A percentile compares a stretch with the other conserved stretches of the same genome.
These are phyloP conservation scores for Paraconiothyrium brasiliense DNA, from an alignment of 2,329 filamentous ascomycete genomes.

Conservation along the genomic window DNA sequence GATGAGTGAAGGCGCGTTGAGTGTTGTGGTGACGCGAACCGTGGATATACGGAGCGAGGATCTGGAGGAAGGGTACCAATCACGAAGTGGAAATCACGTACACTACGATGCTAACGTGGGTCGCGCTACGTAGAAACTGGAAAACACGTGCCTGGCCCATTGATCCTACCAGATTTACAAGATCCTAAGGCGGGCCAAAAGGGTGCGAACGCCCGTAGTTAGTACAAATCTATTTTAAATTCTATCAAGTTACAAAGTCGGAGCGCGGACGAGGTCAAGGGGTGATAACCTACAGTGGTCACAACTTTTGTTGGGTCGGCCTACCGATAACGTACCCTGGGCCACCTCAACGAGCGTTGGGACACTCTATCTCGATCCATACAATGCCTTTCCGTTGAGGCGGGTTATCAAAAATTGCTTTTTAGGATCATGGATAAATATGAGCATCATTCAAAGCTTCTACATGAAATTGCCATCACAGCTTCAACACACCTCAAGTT, in stretches of 20 bases:
- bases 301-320: no score
- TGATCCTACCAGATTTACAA: no score
- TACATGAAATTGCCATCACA: neutral
- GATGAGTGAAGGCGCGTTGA: conserved; percentile 6
- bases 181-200: no score
- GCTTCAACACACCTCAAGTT: neutral
- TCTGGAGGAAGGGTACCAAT: conserved; percentile 12
- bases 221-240: neutral
- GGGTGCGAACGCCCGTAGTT: no score
- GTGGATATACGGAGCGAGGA: conserved; percentile 24
- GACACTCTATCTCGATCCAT: neutral
- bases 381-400: neutral
- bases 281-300: no score
- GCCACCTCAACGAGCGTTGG: neutral
- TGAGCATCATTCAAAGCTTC: neutral
- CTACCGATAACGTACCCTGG: no score
- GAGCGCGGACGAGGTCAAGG: no score
- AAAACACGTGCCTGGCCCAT: no score
- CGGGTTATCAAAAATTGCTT: neutral
- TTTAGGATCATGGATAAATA: neutral
- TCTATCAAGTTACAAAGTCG: neutral
- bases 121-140: neutral
- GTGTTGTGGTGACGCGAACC: conserved; percentile 21
- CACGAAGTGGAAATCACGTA: conserved; percentile 4
- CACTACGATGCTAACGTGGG: conserved; percentile 3